These are phyloP conservation scores for Verticillium zaregamsianum DNA, from an alignment of 2,329 filamentous ascomycete species.

Conservation along the genomic window DNA sequence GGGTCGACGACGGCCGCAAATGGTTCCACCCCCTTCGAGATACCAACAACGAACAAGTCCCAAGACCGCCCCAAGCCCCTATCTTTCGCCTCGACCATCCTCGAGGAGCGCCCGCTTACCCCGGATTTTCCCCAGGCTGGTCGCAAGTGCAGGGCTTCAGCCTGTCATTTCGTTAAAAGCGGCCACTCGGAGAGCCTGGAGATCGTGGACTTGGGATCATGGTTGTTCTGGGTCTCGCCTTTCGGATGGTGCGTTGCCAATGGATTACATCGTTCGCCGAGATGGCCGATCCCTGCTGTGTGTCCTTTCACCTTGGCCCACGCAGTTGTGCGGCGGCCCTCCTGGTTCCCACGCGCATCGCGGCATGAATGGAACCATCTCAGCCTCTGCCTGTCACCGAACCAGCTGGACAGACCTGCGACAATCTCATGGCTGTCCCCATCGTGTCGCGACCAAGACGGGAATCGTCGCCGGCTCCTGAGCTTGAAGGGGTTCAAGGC, in stretches of 20 bases:
- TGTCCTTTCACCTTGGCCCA: not conserved
- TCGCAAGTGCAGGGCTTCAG: not conserved
- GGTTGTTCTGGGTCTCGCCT: not conserved
- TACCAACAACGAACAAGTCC: not conserved
- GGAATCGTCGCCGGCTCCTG: no score
- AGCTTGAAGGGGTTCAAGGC: no score
- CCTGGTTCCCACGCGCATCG: not conserved
- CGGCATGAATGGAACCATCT: not conserved
- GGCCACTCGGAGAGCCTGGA: not conserved
- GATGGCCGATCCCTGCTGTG: not conserved
- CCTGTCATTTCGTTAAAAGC: not conserved
- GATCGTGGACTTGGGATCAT: not conserved
- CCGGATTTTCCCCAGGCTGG: constrained; percentile 6
- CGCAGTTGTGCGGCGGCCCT: not conserved
- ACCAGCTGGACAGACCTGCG: no score
- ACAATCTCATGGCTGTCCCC: no score
- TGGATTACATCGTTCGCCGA: not conserved
- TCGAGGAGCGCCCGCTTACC: constrained; percentile 5
- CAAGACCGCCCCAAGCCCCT: not conserved
- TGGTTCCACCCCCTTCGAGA: not conserved
- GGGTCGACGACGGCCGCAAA: not conserved
- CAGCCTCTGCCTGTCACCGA: not conserved
- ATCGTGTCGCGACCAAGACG: no score
- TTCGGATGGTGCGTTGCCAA: not conserved
- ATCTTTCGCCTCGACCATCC: not conserved